phyloP scores from a whole-genome alignment of 257 asterid genomes.

The Knoxia roxburghii region DNA sequence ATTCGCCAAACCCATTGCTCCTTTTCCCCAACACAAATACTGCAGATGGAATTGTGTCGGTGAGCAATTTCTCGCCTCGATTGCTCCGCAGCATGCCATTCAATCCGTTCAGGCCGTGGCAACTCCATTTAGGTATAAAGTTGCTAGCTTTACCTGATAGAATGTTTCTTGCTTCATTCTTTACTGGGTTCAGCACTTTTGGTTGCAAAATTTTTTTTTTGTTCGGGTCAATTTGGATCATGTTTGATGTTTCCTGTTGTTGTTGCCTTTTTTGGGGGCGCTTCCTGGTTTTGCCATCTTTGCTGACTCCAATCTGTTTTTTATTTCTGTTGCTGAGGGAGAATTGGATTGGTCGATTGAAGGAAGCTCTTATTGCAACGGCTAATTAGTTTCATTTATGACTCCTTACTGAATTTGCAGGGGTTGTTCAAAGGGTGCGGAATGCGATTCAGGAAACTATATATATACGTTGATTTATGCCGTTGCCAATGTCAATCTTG shows the following conservation, averaged over 20 bases:
- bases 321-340: not conserved
- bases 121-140: slow-evolving; percentile 39
- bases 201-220: not conserved
- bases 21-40: slow-evolving; percentile 11
- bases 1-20: slow-evolving; percentile 20
- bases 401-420: not conserved
- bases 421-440: too few relatives aligned
- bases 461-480: too few relatives aligned
- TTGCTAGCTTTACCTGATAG: not conserved
- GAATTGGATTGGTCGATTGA: not conserved
- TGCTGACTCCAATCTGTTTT: not conserved
- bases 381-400: not conserved
- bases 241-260: too few relatives aligned
- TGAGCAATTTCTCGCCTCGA: slow-evolving; percentile 25
- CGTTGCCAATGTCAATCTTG: too few relatives aligned
- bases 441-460: too few relatives aligned
- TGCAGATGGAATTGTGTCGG: slow-evolving; percentile 16
- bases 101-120: slow-evolving; percentile 45
- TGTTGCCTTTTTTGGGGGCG: not conserved
- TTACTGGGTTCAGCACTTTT: not conserved
- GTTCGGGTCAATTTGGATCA: not conserved
- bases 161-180: not conserved
- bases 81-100: slow-evolving; percentile 19
- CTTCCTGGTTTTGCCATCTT: not conserved
- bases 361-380: not conserved